Conservation (phyloP, 2,329 filamentous ascomycete species). For the Amphichorda felina region DNA sequence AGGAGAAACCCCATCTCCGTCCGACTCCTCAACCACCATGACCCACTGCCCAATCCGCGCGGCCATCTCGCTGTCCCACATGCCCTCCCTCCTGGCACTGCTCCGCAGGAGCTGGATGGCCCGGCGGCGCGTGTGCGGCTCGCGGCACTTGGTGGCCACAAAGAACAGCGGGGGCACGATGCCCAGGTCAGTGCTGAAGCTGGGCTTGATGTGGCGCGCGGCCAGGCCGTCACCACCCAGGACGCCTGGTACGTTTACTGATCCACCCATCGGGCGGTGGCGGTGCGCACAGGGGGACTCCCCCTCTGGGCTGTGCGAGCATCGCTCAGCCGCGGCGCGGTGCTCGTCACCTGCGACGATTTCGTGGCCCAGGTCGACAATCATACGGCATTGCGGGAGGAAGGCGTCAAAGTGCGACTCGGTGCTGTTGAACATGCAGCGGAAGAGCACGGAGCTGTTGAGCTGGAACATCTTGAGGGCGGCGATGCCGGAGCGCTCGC, state of each 20-base stretch:
- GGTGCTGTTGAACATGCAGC: slow-evolving; percentile 47
- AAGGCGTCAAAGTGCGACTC: slow-evolving; percentile 48
- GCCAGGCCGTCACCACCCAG: slow-evolving; percentile 30
- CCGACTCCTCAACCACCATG: slow-evolving; percentile 40
- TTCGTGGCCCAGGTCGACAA: slow-evolving; percentile 46
- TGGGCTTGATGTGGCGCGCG: slow-evolving; percentile 42
- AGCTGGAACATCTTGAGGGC: slow-evolving; percentile 52
- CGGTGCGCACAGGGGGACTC: too few relatives aligned
- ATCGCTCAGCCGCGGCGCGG: slow-evolving; percentile 32
- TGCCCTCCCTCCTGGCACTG: slow-evolving; percentile 51
- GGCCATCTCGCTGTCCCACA: slow-evolving; percentile 55
- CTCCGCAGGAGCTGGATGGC: slow-evolving; percentile 49
- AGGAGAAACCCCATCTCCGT: slow-evolving; percentile 6
- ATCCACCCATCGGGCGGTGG: too few relatives aligned
- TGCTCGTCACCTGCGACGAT: slow-evolving; percentile 47
- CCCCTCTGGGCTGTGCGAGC: too few relatives aligned
- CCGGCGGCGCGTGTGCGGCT: slow-evolving; percentile 41
- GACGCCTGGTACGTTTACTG: slow-evolving; percentile 14
- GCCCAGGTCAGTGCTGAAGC: slow-evolving; percentile 52
- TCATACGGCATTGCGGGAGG: slow-evolving; percentile 35
- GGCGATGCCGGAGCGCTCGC: slow-evolving; percentile 47
- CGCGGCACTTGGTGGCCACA: slow-evolving; percentile 54
- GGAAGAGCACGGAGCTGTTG: slow-evolving; percentile 43
- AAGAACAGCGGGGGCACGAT: slow-evolving; percentile 54
- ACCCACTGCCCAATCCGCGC: slow-evolving; percentile 45